Evolutionary conservation across 352 stramenopile genomes (phyloP).

Genomic region (Pythium aristosporum): DNA sequence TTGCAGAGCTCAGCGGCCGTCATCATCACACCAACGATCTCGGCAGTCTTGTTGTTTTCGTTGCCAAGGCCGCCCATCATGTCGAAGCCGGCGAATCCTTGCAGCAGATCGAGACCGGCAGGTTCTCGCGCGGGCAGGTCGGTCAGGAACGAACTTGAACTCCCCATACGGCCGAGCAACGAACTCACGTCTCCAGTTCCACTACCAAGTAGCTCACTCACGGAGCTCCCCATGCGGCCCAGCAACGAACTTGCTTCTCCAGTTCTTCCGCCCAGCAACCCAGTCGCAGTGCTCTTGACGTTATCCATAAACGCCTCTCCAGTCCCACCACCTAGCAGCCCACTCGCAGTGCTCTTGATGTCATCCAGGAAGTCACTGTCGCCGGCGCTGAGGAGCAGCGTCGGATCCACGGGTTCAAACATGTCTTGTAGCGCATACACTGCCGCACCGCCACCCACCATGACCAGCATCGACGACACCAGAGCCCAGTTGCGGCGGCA

Average conservation of each 20-base stretch:
- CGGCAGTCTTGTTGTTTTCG: conserved; percentile 1
- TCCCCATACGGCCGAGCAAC: neutral
- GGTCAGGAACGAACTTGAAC: neutral
- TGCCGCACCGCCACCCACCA: conserved; percentile 12
- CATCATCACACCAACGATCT: neutral
- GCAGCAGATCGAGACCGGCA: too few relatives aligned
- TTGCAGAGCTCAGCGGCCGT: conserved; percentile 3
- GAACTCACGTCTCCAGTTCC: neutral
- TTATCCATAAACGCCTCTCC: too few relatives aligned
- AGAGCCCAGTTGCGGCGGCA: conserved; percentile 17
- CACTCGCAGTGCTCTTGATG: neutral
- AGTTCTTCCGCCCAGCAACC: neutral
- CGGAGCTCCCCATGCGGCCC: neutral
- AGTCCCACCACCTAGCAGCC: neutral
- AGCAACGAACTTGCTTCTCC: neutral
- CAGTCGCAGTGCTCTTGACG: too few relatives aligned
- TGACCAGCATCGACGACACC: conserved; percentile 9
- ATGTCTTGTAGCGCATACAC: conserved; percentile 14
- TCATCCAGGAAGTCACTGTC: conserved; percentile 2
- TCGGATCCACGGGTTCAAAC: conserved; percentile 11
- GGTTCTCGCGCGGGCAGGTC: neutral
- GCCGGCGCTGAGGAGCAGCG: conserved; percentile 2
- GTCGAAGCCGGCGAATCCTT: neutral
- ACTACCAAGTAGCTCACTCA: too few relatives aligned
- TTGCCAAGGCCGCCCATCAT: neutral